Evolutionary conservation across 306 rosid species (phyloP).

Genomic region (Corylus avellana): DNA sequence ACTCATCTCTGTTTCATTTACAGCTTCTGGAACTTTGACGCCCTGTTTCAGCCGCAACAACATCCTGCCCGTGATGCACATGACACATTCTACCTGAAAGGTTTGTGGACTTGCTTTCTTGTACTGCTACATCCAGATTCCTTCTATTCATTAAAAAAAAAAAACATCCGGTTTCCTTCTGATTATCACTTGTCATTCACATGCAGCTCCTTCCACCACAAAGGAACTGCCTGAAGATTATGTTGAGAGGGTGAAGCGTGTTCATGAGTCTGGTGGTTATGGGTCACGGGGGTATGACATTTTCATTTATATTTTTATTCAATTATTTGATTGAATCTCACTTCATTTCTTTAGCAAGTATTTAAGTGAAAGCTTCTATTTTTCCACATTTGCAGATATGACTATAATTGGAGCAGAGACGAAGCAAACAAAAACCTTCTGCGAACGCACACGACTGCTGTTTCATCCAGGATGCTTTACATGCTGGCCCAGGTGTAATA

Average conservation of each 20-base stretch:
- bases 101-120: slow-evolving; percentile 37
- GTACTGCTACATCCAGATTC: slow-evolving; percentile 23
- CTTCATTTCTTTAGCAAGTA: slow-evolving; percentile 7
- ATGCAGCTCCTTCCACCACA: slow-evolving; percentile 81
- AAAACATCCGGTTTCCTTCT: slow-evolving; percentile 22
- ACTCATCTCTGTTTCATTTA: slow-evolving; percentile 26
- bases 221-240: slow-evolving; percentile 85
- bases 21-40: slow-evolving; percentile 97
- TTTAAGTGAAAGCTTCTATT: slow-evolving; percentile 17
- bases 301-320: slow-evolving; percentile 15
- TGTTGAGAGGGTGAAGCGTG: slow-evolving; percentile 81
- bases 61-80: slow-evolving; percentile 99
- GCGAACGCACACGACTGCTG: slow-evolving; percentile 94
- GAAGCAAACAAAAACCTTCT: slow-evolving; percentile 90
- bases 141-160: neutral
- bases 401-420: slow-evolving; percentile 85
- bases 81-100: slow-evolving; percentile 80
- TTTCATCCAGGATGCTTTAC: slow-evolving; percentile 93
- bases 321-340: neutral
- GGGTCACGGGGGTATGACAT: slow-evolving; percentile 79
- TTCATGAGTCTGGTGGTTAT: slow-evolving; percentile 90
- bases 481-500: slow-evolving; percentile 64
- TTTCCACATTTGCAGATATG: slow-evolving; percentile 52
- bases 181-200: slow-evolving; percentile 22
- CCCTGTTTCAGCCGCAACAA: slow-evolving; percentile 97